phyloP scores from a whole-genome alignment of 2,329 filamentous ascomycete species.

The Diaporthe amygdali region DNA sequence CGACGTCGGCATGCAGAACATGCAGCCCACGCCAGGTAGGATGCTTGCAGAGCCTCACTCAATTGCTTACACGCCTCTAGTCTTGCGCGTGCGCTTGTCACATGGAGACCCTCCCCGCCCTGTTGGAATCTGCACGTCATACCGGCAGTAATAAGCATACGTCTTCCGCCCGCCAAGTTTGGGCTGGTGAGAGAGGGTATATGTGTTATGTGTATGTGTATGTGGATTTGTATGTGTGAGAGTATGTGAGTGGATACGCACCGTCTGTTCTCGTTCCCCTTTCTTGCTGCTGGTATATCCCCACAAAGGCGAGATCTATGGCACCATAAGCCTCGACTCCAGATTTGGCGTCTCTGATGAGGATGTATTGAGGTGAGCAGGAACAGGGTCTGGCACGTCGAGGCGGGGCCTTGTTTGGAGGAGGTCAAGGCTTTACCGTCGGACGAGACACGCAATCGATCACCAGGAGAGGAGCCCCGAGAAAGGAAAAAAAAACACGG shows the following conservation, averaged over 20 bases:
- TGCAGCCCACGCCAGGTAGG: slow-evolving; percentile 11
- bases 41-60: slow-evolving; percentile 12
- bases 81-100: slow-evolving; percentile 5
- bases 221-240: background rate
- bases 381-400: background rate
- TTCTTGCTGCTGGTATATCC: background rate
- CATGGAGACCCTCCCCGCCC: background rate
- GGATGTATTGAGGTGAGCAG: background rate
- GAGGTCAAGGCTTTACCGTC: slow-evolving; percentile 8
- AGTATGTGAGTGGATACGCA: slow-evolving; percentile 4
- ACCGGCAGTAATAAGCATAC: slow-evolving; percentile 13
- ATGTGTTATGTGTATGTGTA: too few relatives aligned
- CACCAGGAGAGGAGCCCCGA: slow-evolving; percentile 1
- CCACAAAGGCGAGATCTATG: background rate
- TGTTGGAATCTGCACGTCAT: slow-evolving; percentile 14
- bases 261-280: background rate
- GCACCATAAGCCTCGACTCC: background rate
- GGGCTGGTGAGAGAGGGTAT: too few relatives aligned
- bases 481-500: slow-evolving; percentile 7
- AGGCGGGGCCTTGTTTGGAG: background rate
- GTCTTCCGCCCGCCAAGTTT: background rate
- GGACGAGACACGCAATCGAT: slow-evolving; percentile 2
- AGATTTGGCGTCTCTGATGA: background rate
- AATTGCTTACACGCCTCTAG: background rate
- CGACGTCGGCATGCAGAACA: slow-evolving; percentile 1